These are phyloP conservation scores for Xerocomus nothofagi DNA, from an alignment of 1,284 basidiomycete species.

Conservation along the genomic window DNA sequence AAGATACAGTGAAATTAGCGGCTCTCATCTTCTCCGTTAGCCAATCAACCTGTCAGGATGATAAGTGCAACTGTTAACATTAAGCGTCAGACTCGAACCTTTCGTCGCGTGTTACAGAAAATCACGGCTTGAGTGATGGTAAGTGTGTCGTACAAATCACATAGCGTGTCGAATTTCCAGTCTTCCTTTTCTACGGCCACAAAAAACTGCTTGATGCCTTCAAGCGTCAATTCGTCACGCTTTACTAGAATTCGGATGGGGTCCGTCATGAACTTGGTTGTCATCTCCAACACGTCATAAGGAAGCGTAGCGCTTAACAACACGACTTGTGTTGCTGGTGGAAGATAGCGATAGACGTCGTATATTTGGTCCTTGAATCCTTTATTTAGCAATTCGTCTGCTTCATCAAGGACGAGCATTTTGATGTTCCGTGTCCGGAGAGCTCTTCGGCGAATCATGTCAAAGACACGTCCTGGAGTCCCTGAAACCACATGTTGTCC, in stretches of 20 bases:
- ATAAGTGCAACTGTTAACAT: slow-evolving; percentile 13
- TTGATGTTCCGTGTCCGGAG: slow-evolving; percentile 98
- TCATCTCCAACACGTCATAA: slow-evolving; percentile 99
- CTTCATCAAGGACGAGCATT: slow-evolving; percentile 98
- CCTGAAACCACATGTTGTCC: slow-evolving; percentile 98
- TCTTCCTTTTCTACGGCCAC: slow-evolving; percentile 99
- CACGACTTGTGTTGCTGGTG: slow-evolving; percentile 97
- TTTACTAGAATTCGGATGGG: slow-evolving; percentile 98
- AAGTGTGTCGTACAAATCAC: slow-evolving; percentile 97
- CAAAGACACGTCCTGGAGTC: slow-evolving; percentile 97
- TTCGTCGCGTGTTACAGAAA: slow-evolving; percentile 98
- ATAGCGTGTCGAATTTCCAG: slow-evolving; percentile 99
- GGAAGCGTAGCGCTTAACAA: slow-evolving; percentile 95
- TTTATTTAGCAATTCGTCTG: slow-evolving; percentile 96
- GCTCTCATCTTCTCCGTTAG: slow-evolving; percentile 98
- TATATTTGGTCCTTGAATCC: slow-evolving; percentile 99
- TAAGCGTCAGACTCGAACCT: slow-evolving; percentile 52
- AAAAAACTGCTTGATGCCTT: slow-evolving; percentile 99
- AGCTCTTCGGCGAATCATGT: slow-evolving; percentile 97
- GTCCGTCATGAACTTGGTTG: slow-evolving; percentile 99
- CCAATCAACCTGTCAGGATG: slow-evolving; percentile 85
- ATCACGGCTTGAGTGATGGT: slow-evolving; percentile 99
- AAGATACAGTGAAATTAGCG: slow-evolving; percentile 94
- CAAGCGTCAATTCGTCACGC: slow-evolving; percentile 98
- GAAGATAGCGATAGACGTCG: slow-evolving; percentile 98